Evolutionary conservation across 192 early-diverging fungal genomes (phyloP), one percentile per base, ranked within the genome.

Genomic region (Linnemannia zychae): DNA sequence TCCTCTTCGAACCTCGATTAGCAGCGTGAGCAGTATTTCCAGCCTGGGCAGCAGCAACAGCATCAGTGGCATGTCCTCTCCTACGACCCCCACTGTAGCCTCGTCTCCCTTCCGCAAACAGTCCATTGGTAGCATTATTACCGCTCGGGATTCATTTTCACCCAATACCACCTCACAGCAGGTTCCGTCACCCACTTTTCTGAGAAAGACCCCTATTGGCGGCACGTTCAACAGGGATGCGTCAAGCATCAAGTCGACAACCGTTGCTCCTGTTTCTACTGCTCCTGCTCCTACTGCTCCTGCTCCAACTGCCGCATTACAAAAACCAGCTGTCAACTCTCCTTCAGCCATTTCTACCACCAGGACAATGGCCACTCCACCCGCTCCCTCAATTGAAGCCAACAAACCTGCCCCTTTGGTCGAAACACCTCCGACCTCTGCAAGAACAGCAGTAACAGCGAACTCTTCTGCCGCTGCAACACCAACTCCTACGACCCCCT

Each of bases 71-170:
- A 16, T 52, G n/a, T 71, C 76, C 22, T 79, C 77, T 0, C 77
- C 77, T 13, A 66, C 77, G 18, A 79, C 77, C 34, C 70, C 71
- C 1, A 44, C 40, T 3, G 77, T 79, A 31, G 48, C 67, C 60
- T 36, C 71, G 17, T 71, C n/a, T 20, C 70, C 77, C 34, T 79
- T 79, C 71, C 77, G 77, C 46, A 79, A 66, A 48, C 36, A 68
- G 6, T 72, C 77, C 22, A 37, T 78, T 12, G 33, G 77, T 13
- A 72, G 70, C 18, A 69, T 72, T 46, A 60, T 28, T 47, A 33
- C n/a, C 37, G 9, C 67, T 22, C 67, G 67, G 57, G 57, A 63
- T 63, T 1, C 24, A 5, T 3, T 28, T 12, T 15, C 57, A 31
- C 57, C 40, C 40, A 44, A n/a, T n/a, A n/a, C 52, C n/a, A 57